A percentile compares a stretch with the other conserved stretches of the same genome.
Evolutionary conservation across 2,329 filamentous ascomycete species (phyloP).

Genomic region (Pleomassaria siparia): DNA sequence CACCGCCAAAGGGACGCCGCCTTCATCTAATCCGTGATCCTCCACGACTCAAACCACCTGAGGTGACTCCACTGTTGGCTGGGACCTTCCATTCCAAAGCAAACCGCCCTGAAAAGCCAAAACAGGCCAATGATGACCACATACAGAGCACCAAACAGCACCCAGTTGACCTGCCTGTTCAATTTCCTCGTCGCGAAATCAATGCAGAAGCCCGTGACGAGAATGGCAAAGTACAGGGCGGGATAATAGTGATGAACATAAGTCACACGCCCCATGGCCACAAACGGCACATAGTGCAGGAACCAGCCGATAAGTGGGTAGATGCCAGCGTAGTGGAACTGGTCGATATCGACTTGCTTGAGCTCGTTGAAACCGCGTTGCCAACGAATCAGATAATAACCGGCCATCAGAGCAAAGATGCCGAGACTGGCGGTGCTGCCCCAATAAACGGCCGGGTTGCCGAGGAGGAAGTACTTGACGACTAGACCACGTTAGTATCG

Average conservation of each 20-base stretch:
- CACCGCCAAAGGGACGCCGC: neutral
- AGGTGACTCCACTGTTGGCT: slow-evolving; percentile 86
- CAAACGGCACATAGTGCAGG: slow-evolving; percentile 92
- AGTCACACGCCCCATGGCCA: slow-evolving; percentile 97
- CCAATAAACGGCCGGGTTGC: slow-evolving; percentile 97
- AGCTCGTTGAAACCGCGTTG: slow-evolving; percentile 91
- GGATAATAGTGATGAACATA: slow-evolving; percentile 99
- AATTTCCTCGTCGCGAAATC: slow-evolving; percentile 79
- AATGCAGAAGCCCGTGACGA: slow-evolving; percentile 81
- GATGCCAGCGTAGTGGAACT: slow-evolving; percentile 89
- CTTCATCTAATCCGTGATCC: slow-evolving; percentile 66
- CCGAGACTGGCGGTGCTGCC: slow-evolving; percentile 79
- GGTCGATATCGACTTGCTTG: slow-evolving; percentile 77
- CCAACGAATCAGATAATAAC: slow-evolving; percentile 91
- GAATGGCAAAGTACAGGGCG: slow-evolving; percentile 94
- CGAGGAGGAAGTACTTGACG: slow-evolving; percentile 97
- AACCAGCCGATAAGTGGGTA: slow-evolving; percentile 95
- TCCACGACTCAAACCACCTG: slow-evolving; percentile 91
- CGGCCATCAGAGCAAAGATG: slow-evolving; percentile 69
- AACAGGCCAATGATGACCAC: slow-evolving; percentile 76
- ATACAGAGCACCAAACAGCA: slow-evolving; percentile 75
- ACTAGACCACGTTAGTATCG: slow-evolving; percentile 42
- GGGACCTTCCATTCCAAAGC: slow-evolving; percentile 90
- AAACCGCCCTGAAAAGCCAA: slow-evolving; percentile 87
- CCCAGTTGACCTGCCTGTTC: slow-evolving; percentile 64